phyloP scores from a whole-genome alignment of 2,329 filamentous ascomycete genomes.

The Alternaria atra region DNA sequence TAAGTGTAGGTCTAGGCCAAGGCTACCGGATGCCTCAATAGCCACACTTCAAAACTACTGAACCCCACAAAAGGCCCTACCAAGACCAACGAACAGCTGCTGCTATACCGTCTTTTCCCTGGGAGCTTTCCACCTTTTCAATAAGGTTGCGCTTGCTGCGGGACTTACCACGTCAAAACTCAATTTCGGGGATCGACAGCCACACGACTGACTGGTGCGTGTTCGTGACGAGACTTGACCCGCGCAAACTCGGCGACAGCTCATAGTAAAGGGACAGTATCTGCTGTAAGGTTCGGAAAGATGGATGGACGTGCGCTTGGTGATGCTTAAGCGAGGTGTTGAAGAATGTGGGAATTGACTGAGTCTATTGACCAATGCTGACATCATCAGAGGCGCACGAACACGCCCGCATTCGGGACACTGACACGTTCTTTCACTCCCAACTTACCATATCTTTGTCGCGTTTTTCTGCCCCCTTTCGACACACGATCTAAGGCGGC shows the following conservation, averaged over 20 bases:
- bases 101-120: not conserved
- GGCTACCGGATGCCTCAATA: slow-evolving; percentile 1
- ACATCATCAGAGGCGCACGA: not conserved
- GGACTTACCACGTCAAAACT: slow-evolving; percentile 9
- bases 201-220: not conserved
- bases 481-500: not conserved
- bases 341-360: not conserved
- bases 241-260: slow-evolving; percentile 11
- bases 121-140: not conserved
- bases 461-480: not conserved
- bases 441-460: not conserved
- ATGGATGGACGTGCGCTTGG: not conserved
- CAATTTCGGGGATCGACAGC: slow-evolving; percentile 2
- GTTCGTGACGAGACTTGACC: not conserved
- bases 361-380: not conserved
- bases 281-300: not conserved
- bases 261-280: not conserved
- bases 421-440: not conserved
- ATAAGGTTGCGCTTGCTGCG: slow-evolving; percentile 3
- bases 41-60: not conserved
- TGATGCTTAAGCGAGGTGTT: slow-evolving; percentile 2
- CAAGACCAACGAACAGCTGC: not conserved
- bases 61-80: slow-evolving; percentile 1
- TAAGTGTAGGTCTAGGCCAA: not conserved
- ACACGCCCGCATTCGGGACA: not conserved